Percentiles rank a stretch among this genome's conserved stretches.
Evolutionary conservation across 257 asterid species (phyloP).

Genomic region (Solanum bulbocastanum): DNA sequence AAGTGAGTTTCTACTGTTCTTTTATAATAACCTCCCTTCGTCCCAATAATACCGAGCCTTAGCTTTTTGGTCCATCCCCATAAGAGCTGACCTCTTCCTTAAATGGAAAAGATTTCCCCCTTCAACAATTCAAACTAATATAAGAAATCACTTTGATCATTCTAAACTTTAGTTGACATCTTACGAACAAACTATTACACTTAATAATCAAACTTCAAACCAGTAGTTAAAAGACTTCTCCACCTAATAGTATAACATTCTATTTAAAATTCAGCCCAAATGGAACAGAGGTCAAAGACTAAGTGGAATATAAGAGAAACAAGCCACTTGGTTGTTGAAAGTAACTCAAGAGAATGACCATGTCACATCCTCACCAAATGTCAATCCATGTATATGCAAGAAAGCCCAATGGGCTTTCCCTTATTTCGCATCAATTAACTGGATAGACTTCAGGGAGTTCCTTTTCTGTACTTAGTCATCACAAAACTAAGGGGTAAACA

Average conservation of each 20-base stretch:
- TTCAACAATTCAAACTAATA: not conserved
- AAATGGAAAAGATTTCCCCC: not conserved
- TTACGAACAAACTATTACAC: not conserved
- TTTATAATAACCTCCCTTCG: not conserved
- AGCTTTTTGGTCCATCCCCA: not conserved
- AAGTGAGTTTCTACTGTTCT: not conserved
- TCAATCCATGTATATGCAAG: not conserved
- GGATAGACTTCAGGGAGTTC: not conserved
- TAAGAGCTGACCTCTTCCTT: not conserved
- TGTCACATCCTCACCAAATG: not conserved
- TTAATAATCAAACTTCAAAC: not conserved
- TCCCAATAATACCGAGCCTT: not conserved
- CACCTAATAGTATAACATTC: not conserved
- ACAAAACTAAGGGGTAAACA: not conserved
- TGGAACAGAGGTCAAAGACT: not conserved
- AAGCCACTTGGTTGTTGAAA: not conserved
- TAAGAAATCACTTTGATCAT: not conserved
- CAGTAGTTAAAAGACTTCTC: not conserved
- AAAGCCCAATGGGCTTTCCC: not conserved
- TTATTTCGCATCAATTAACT: not conserved
- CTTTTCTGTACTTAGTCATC: not conserved
- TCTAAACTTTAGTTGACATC: not conserved
- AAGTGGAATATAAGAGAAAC: not conserved
- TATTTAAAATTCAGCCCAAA: not conserved
- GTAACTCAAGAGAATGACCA: not conserved